Evolutionary conservation across 139 green algal species (phyloP).

Genomic region (Mesotaenium endlicherianum): DNA sequence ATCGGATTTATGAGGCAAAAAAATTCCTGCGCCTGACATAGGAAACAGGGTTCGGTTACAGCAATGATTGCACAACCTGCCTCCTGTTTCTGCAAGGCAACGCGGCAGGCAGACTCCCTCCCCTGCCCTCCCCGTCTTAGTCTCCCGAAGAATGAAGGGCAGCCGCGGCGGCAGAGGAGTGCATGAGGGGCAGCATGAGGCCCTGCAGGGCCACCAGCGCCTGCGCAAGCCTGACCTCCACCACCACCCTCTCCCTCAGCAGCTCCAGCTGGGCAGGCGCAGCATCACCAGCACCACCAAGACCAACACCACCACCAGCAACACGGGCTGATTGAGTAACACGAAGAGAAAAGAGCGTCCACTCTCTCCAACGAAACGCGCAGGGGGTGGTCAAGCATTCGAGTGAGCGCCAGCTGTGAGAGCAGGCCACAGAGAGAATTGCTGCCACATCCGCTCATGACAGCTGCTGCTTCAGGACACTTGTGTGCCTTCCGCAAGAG

Average conservation of each 20-base stretch:
- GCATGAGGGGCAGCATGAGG: constrained; percentile 7
- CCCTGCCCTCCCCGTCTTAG: too few species aligned
- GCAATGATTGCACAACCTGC: too few species aligned
- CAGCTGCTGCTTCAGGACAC: too few species aligned
- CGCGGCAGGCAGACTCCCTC: too few species aligned
- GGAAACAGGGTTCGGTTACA: too few species aligned
- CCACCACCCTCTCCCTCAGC: not conserved
- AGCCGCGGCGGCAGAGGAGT: not conserved
- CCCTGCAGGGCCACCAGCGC: not conserved
- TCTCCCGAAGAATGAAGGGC: too few species aligned
- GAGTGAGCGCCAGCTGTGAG: not conserved
- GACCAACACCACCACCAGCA: not conserved
- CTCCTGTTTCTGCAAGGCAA: too few species aligned
- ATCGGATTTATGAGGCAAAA: too few species aligned
- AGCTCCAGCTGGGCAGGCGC: constrained; percentile 7
- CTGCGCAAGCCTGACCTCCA: constrained; percentile 5
- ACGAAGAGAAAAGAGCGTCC: not conserved
- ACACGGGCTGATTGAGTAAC: not conserved
- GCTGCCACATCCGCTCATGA: too few species aligned
- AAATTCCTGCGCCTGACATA: too few species aligned
- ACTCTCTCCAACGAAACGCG: not conserved
- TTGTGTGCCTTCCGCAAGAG: too few species aligned
- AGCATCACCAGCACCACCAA: not conserved
- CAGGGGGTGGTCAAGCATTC: not conserved
- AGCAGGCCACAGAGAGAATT: not conserved